phyloP scores from a whole-genome alignment of 164 flowering plant species.

The Hamamelis virginiana region DNA sequence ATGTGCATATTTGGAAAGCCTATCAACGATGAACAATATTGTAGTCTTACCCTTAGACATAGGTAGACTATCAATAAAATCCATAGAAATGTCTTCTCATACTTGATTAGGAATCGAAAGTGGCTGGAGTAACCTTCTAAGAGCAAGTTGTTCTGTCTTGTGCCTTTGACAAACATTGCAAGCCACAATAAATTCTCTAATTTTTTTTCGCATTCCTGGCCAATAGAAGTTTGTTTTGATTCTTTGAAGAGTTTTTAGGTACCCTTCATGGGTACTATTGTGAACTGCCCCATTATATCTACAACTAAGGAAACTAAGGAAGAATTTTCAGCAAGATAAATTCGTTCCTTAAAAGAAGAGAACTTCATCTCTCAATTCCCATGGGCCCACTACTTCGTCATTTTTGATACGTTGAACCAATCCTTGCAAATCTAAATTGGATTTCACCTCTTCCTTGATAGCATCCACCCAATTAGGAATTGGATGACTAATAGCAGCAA shows the following conservation, averaged over 20 bases:
- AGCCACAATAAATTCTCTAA: slow-evolving; percentile 2
- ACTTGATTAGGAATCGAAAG: slow-evolving; percentile 2
- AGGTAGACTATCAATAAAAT: slow-evolving; percentile 24
- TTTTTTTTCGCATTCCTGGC: background rate
- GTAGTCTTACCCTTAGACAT: slow-evolving; percentile 6
- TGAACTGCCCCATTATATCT: too few relatives aligned
- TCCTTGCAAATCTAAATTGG: too few relatives aligned
- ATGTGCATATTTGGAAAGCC: slow-evolving; percentile 23
- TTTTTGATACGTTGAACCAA: too few relatives aligned
- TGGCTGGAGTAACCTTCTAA: slow-evolving; percentile 4
- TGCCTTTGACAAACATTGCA: slow-evolving; percentile 9
- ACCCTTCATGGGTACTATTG: slow-evolving; percentile 1
- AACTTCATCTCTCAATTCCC: too few relatives aligned
- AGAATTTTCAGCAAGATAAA: too few relatives aligned
- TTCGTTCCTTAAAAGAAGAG: too few relatives aligned
- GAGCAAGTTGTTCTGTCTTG: background rate
- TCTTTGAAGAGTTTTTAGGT: background rate
- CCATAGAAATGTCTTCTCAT: slow-evolving; percentile 22
- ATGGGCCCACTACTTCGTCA: too few relatives aligned
- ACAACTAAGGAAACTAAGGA: too few relatives aligned
- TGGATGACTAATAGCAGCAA: too few relatives aligned
- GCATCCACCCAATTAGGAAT: too few relatives aligned
- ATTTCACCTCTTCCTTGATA: too few relatives aligned
- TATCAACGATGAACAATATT: slow-evolving; percentile 25
- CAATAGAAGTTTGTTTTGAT: background rate